Percentiles rank a stretch among this genome's conserved stretches.
These are phyloP conservation scores for Fraxinus sp. DNA, from an alignment of 305 asterid species.

Conservation along the genomic window DNA sequence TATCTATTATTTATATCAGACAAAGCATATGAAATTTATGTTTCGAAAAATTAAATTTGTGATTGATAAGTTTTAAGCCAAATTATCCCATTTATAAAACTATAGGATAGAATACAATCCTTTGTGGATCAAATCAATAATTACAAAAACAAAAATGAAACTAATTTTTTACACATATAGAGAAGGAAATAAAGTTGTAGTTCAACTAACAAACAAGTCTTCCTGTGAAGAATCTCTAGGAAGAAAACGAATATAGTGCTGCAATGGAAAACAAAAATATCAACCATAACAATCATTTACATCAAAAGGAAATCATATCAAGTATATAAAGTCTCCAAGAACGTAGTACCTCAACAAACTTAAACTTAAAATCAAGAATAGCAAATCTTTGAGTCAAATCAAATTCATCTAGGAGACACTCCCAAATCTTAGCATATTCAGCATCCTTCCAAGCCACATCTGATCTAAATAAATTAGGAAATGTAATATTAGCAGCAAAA, in stretches of 20 bases:
- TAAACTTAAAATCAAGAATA: conserved; percentile 87
- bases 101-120: too few species aligned
- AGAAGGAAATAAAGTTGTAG: too few species aligned
- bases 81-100: too few species aligned
- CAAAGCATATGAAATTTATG: too few species aligned
- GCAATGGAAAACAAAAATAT: conserved; percentile 30
- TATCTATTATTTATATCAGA: too few species aligned
- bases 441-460: conserved; percentile 96
- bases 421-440: conserved; percentile 91
- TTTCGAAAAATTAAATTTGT: too few species aligned
- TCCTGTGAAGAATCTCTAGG: conserved; percentile 81
- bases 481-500: conserved; percentile 1
- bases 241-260: conserved; percentile 91
- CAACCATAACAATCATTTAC: neutral
- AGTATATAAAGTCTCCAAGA: neutral
- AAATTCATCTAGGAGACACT: conserved; percentile 84
- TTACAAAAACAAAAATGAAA: too few species aligned
- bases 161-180: too few species aligned
- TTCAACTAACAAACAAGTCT: too few species aligned
- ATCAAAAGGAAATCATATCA: neutral
- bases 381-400: conserved; percentile 87
- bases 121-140: too few species aligned
- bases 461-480: conserved; percentile 43
- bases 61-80: too few species aligned
- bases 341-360: conserved; percentile 70